Evolutionary conservation across 495 filamentous ascomycete genomes (phyloP), one percentile per base, ranked within the genome.

Genomic region (Podospora fimiseda): DNA sequence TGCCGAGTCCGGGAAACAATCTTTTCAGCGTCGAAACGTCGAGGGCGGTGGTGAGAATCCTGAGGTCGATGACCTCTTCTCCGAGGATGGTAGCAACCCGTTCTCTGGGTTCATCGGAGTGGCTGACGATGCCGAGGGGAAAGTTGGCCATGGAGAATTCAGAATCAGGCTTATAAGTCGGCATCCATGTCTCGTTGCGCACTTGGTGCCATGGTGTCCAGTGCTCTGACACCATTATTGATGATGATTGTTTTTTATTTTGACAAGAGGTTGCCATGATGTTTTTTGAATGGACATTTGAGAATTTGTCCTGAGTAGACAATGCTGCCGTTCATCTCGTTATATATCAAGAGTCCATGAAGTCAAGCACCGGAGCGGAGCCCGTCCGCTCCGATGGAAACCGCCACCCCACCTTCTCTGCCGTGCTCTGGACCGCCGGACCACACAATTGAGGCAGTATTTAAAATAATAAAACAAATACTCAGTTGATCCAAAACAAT

Each of bases 111-210:
- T 79, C 69, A 14, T 69, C 61, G 2, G 74, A 55, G 0, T 84
- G 84, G 48, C 73, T 79, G 63, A 96, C 87, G 67, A 96, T 90
- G 56, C 92, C 92, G 67, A 97, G 95, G 14, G 92, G 92, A 55
- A 97, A 85, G 68, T 97, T 96, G 58, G 83, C 76, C 43, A 97
- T 73, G 13, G 90, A 93, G 71, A 97, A 97, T 51, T 69, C 70
- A 43, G 61, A 68, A 14, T 65, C 52, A 20, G 69, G 58, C 36
- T 58, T 52, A 47, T 71, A 57, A 30, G 63, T 57, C 13, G 69
- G 64, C 24, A 73, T 63, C 71, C 71, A 76, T 7, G 73, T 61
- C 22, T 41, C 43, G 13, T 13, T 47, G 33, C 8, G 33, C 5
- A 23, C 44, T 23, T 30, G 27, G 13, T 46, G 8, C n/a, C 33